These are phyloP conservation scores for Posidonia australis DNA, from an alignment of 106 monocot genomes.

Conservation along the genomic window DNA sequence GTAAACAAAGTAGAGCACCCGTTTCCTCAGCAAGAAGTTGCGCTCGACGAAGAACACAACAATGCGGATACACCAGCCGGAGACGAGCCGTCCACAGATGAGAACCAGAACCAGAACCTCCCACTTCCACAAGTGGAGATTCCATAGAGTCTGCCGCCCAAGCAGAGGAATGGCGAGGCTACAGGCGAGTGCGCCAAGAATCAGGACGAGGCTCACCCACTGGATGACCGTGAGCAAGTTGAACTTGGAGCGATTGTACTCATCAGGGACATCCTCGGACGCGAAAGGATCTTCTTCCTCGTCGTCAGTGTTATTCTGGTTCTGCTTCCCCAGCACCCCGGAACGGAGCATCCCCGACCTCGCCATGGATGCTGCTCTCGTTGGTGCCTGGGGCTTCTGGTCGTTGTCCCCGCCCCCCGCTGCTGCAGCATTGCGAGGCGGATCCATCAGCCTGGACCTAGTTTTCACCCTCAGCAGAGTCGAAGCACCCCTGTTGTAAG, in stretches of 20 bases:
- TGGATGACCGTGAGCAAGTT: conserved; percentile 22
- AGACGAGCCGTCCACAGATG: conserved; percentile 56
- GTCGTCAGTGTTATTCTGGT: conserved; percentile 25
- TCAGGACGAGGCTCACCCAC: conserved; percentile 42
- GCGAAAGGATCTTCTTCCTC: conserved; percentile 72
- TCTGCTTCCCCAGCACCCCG: not conserved
- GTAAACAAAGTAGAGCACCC: conserved; percentile 84
- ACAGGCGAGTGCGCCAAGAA: conserved; percentile 36
- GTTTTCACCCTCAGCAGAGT: conserved; percentile 8
- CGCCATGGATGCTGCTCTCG: not conserved
- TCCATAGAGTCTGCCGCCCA: conserved; percentile 24
- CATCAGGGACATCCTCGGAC: conserved; percentile 51
- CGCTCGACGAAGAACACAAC: conserved; percentile 61
- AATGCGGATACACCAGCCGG: conserved; percentile 69
- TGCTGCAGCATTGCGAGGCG: conserved; percentile 1
- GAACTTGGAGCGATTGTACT: conserved; percentile 18
- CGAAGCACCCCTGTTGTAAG: not conserved
- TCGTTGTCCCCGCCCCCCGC: not conserved
- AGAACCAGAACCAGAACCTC: conserved; percentile 50
- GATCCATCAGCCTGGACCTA: conserved; percentile 23
- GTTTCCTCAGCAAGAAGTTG: conserved; percentile 58
- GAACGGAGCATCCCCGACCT: conserved; percentile 10
- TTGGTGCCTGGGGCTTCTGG: conserved; percentile 6
- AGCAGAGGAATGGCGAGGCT: conserved; percentile 35
- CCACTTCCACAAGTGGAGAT: conserved; percentile 78